Percentiles rank a stretch among this genome's conserved stretches.
phyloP scores from a whole-genome alignment of 441 rosid species.

The Jatropha multifida region DNA sequence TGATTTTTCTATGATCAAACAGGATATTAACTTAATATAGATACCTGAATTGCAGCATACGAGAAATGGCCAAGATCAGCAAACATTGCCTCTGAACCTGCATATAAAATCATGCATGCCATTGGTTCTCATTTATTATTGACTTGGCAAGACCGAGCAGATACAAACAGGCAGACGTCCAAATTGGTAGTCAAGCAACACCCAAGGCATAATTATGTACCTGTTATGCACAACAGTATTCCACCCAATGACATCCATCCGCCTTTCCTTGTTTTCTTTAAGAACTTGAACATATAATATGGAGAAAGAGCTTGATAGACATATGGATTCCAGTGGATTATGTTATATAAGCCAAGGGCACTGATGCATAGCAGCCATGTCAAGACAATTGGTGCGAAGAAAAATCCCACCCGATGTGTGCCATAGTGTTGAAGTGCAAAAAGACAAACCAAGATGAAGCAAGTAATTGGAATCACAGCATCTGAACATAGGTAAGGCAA shows the following conservation, averaged over 20 bases:
- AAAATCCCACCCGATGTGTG: constrained; percentile 83
- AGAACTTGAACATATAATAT: constrained; percentile 92
- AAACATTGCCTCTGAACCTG: constrained; percentile 99
- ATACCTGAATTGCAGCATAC: constrained; percentile 84
- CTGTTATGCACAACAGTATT: constrained; percentile 90
- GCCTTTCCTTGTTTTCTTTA: constrained; percentile 79
- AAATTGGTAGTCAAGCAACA: neutral
- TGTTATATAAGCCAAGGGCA: constrained; percentile 85
- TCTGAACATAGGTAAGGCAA: constrained; percentile 46
- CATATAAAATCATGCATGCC: constrained; percentile 25
- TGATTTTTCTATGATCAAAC: constrained; percentile 1
- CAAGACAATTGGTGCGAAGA: constrained; percentile 84
- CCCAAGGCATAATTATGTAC: constrained; percentile 34
- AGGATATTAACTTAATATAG: constrained; percentile 4
- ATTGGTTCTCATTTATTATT: constrained; percentile 6
- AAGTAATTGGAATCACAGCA: constrained; percentile 84
- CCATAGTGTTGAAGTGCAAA: constrained; percentile 98
- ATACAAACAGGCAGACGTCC: neutral
- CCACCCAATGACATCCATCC: constrained; percentile 99
- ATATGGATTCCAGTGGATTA: constrained; percentile 78
- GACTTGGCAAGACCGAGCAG: neutral
- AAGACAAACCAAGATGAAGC: constrained; percentile 90
- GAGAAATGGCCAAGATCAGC: constrained; percentile 99
- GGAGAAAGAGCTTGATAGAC: constrained; percentile 94
- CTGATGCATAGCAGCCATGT: constrained; percentile 89